These are phyloP conservation scores for Sporopachydermia cereana DNA, from an alignment of 1,139 yeast species.

Conservation along the genomic window DNA sequence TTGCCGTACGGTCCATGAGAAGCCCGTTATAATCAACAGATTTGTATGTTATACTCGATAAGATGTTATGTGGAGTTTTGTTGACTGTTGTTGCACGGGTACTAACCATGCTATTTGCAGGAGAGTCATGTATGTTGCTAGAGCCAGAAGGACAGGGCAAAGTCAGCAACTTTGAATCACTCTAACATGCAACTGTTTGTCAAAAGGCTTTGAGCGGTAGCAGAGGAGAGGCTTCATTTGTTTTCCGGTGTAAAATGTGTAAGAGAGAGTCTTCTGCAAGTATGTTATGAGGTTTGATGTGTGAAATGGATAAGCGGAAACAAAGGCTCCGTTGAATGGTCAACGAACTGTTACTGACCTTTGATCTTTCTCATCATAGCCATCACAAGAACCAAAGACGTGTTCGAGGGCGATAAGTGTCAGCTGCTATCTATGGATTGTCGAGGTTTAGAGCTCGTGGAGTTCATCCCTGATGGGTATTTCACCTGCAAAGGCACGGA, in stretches of 20 bases:
- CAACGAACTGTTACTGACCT: too few species aligned
- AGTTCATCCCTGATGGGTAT: constrained; percentile 57
- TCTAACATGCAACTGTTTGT: neutral
- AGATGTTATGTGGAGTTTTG: constrained; percentile 6
- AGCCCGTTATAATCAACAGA: constrained; percentile 60
- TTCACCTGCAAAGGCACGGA: constrained; percentile 52
- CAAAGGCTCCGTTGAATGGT: too few species aligned
- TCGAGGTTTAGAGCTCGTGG: constrained; percentile 68
- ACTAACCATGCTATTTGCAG: too few species aligned
- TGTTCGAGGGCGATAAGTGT: neutral
- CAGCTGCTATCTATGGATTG: constrained; percentile 62
- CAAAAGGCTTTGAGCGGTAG: constrained; percentile 51
- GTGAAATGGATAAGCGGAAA: constrained; percentile 7
- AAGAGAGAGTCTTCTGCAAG: constrained; percentile 31
- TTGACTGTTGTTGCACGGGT: too few species aligned
- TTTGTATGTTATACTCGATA: constrained; percentile 26
- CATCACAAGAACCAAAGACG: constrained; percentile 26
- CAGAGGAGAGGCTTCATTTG: constrained; percentile 76
- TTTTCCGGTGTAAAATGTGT: constrained; percentile 65
- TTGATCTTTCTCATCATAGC: too few species aligned
- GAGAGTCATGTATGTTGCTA: constrained; percentile 3
- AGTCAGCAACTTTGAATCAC: neutral
- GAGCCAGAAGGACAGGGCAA: too few species aligned
- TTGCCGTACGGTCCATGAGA: constrained; percentile 70
- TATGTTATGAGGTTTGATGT: constrained; percentile 7